These are phyloP conservation scores for Hepatocystis sp. DNA, from an alignment of 169 alveolate species.

Conservation along the genomic window DNA sequence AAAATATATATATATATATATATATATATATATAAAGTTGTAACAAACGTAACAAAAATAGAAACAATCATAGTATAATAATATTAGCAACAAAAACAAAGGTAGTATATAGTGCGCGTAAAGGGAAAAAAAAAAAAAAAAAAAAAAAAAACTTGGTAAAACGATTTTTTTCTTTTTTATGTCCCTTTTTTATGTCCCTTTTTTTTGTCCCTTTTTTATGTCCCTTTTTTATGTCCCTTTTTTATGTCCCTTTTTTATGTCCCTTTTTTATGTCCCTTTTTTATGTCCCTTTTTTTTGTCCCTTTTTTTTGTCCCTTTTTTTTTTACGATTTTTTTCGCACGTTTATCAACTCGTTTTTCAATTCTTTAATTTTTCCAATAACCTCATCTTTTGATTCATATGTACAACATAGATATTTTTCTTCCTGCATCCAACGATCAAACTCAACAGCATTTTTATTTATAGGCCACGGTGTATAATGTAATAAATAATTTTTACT, in stretches of 20 bases:
- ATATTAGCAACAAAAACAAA: background rate
- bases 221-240: no score
- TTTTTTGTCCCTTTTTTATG: no score
- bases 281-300: background rate
- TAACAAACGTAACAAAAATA: background rate
- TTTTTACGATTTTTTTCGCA: conserved; percentile 12
- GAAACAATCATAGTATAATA: background rate
- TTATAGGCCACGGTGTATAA: conserved; percentile 87
- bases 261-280: background rate
- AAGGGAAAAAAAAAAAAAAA: conserved; percentile 3
- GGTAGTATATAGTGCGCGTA: background rate
- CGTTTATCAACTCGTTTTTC: conserved; percentile 42
- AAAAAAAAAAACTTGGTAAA: background rate
- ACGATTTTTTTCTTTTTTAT: no score
- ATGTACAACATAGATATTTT: conserved; percentile 84
- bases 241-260: no score
- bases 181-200: background rate
- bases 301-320: background rate
- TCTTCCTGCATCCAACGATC: conserved; percentile 82
- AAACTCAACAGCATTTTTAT: conserved; percentile 80
- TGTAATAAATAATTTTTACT: conserved; percentile 82
- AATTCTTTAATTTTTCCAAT: conserved; percentile 82
- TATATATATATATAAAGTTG: no score
- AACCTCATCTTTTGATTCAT: conserved; percentile 87
- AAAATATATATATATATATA: no score